These are phyloP conservation scores for Fistulifera pelliculosa DNA, from an alignment of 108 stramenopile genomes.

Conservation along the genomic window DNA sequence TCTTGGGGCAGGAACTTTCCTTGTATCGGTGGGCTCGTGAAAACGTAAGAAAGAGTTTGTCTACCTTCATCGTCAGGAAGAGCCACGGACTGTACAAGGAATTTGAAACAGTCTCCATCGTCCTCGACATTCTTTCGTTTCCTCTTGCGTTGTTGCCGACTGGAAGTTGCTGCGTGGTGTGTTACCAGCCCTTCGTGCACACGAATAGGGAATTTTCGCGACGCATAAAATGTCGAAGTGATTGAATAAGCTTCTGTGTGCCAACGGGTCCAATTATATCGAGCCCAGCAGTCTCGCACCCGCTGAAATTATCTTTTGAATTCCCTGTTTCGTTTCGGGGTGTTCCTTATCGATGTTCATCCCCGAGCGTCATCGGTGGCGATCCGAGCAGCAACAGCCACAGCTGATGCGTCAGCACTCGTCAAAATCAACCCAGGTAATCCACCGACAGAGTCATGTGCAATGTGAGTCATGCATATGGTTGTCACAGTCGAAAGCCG, in stretches of 20 bases:
- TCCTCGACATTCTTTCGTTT: conserved; percentile 8
- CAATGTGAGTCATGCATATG: conserved; percentile 64
- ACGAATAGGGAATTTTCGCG: conserved; percentile 57
- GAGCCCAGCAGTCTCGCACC: too few relatives aligned
- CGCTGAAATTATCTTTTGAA: conserved; percentile 17
- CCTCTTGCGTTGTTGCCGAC: conserved; percentile 25
- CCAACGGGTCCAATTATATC: conserved; percentile 58
- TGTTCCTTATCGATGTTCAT: conserved; percentile 10
- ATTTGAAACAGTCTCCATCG: conserved; percentile 6
- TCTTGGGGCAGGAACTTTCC: conserved; percentile 46
- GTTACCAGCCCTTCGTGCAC: conserved; percentile 42
- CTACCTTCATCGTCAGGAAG: too few relatives aligned
- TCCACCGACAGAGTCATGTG: conserved; percentile 58
- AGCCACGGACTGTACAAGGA: too few relatives aligned
- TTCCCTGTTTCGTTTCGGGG: conserved; percentile 9
- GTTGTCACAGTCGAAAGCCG: conserved; percentile 53
- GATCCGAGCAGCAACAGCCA: conserved; percentile 12
- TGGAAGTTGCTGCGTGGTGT: conserved; percentile 1
- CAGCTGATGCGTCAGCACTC: conserved; percentile 42
- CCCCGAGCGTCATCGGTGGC: conserved; percentile 8
- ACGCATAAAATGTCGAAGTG: conserved; percentile 75
- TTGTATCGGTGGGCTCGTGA: neutral
- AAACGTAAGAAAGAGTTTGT: neutral
- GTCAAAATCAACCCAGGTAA: conserved; percentile 79
- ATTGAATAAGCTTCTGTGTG: conserved; percentile 48